phyloP scores from a whole-genome alignment of 768 basidiomycete genomes.

The Leucocoprinus sp. region DNA sequence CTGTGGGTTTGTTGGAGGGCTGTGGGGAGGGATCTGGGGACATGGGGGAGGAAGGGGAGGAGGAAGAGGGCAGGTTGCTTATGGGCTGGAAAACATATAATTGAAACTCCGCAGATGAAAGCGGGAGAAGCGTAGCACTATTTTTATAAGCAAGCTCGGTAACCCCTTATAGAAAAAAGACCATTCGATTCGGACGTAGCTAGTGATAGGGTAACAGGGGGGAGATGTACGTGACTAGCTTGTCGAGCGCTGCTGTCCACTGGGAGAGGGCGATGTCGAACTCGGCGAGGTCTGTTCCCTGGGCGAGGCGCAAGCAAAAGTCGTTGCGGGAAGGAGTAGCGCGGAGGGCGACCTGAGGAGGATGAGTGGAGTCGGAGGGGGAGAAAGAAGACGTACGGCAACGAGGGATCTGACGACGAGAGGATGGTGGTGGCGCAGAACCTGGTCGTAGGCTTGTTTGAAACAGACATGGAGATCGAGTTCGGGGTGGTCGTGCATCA shows the following conservation, averaged over 20 bases:
- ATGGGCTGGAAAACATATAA: constrained; percentile 10
- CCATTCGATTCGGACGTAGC: constrained; percentile 7
- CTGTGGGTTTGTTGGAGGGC: background rate
- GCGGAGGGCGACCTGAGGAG: constrained; percentile 44
- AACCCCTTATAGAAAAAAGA: constrained; percentile 15
- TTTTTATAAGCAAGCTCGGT: constrained; percentile 46
- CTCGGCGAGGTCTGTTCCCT: constrained; percentile 47
- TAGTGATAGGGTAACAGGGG: constrained; percentile 31
- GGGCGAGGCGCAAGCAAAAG: constrained; percentile 55
- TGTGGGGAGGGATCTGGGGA: constrained; percentile 10
- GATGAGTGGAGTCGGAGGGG: background rate
- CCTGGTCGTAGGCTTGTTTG: constrained; percentile 60
- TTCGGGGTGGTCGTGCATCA: constrained; percentile 47
- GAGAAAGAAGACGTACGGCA: constrained; percentile 31
- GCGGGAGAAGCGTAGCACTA: constrained; percentile 10
- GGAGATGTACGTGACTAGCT: constrained; percentile 40
- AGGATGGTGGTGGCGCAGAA: constrained; percentile 57
- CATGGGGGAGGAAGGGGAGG: background rate
- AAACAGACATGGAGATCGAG: constrained; percentile 62
- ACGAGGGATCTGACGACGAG: constrained; percentile 62
- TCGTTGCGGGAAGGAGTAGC: constrained; percentile 52
- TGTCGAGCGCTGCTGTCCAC: constrained; percentile 56
- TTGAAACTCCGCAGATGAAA: constrained; percentile 10
- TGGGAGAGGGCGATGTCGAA: constrained; percentile 44
- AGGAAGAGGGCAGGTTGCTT: constrained; percentile 6